Conservation (phyloP, 202 grass and related monocot species). For the Hordeum pubiflorum region DNA sequence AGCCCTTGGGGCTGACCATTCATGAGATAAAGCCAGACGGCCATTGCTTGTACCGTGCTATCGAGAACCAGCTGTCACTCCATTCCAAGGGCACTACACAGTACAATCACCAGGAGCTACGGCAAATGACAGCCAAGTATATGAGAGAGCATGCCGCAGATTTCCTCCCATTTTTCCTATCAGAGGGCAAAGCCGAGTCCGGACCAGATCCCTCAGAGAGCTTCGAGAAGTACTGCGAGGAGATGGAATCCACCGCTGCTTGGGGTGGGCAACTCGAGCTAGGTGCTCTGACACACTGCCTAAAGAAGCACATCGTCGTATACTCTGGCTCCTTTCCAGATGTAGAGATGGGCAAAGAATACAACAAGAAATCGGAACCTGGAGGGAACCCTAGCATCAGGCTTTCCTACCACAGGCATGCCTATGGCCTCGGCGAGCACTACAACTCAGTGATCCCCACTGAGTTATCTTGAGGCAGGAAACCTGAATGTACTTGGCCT, state of each 20-base stretch:
- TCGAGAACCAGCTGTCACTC: conserved; percentile 75
- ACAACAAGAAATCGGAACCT: conserved; percentile 34
- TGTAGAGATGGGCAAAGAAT: conserved; percentile 94
- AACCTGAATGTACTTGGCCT: not conserved
- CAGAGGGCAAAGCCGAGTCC: conserved; percentile 62
- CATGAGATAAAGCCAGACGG: conserved; percentile 93
- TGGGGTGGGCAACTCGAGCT: conserved; percentile 96
- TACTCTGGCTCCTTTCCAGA: conserved; percentile 88
- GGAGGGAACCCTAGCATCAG: conserved; percentile 48
- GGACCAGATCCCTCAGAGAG: conserved; percentile 49
- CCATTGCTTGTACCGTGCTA: conserved; percentile 84
- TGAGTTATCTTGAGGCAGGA: conserved; percentile 2
- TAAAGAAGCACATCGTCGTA: conserved; percentile 80
- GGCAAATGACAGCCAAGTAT: conserved; percentile 71
- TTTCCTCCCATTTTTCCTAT: conserved; percentile 86
- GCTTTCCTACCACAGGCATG: conserved; percentile 84
- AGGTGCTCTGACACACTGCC: conserved; percentile 69
- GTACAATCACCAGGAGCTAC: conserved; percentile 61
- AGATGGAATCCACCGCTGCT: conserved; percentile 61
- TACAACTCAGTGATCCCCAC: conserved; percentile 79
- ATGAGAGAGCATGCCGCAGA: conserved; percentile 60
- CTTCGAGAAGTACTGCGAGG: conserved; percentile 69
- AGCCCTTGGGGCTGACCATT: conserved; percentile 64
- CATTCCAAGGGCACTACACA: conserved; percentile 30
- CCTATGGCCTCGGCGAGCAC: conserved; percentile 97